Conservation (phyloP, 345 rosid species). For the Populus davidiana region DNA sequence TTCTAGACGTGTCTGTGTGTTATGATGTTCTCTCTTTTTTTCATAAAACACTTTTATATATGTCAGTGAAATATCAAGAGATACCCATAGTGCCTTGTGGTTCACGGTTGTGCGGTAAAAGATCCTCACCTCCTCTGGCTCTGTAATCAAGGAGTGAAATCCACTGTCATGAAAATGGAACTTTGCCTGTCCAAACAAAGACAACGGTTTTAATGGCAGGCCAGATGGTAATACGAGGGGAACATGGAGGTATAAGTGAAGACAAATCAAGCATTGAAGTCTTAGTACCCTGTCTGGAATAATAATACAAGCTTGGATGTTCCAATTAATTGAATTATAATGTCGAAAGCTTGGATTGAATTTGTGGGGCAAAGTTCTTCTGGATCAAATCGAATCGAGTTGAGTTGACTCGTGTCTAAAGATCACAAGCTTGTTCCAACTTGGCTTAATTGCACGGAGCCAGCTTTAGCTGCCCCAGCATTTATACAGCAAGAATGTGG, state of each 20-base stretch:
- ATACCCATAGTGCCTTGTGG: no score
- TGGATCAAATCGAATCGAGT: neutral
- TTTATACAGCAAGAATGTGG: neutral
- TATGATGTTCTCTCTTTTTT: no score
- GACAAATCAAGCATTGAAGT: neutral
- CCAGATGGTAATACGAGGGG: slow-evolving; percentile 15
- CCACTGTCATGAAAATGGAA: neutral
- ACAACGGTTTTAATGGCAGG: neutral
- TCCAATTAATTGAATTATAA: neutral
- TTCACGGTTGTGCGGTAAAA: no score
- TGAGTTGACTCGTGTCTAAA: neutral
- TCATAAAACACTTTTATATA: neutral
- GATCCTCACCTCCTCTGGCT: no score
- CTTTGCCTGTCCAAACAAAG: neutral
- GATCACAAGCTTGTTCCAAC: slow-evolving; percentile 15
- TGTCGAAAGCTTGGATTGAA: neutral
- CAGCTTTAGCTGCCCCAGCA: neutral
- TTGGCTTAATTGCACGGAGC: neutral
- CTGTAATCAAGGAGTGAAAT: no score
- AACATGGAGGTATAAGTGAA: slow-evolving; percentile 11
- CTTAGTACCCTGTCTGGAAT: neutral
- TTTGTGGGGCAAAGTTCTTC: neutral
- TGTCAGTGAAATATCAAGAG: no score
- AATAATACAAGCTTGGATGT: neutral
- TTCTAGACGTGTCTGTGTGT: neutral